Percentiles rank a stretch among this genome's conserved stretches.
Evolutionary conservation across 1,139 yeast species (phyloP).

Genomic region (Tardiomyces blankii): DNA sequence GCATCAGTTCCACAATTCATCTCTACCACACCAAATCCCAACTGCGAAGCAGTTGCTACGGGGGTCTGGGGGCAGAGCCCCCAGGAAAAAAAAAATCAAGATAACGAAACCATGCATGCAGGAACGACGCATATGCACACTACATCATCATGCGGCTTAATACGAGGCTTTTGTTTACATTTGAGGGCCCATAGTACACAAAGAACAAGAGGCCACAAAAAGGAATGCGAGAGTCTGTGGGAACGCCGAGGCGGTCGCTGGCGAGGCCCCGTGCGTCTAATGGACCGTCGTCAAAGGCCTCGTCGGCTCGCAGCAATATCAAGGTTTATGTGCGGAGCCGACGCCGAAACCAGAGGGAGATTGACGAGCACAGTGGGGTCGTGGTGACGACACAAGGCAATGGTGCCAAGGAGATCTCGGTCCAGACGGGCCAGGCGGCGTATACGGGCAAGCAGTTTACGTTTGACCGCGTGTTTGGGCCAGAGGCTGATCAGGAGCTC

Average conservation of each 20-base stretch:
- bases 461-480: conserved; percentile 75
- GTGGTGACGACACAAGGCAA: conserved; percentile 32
- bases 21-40: no score
- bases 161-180: no score
- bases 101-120: no score
- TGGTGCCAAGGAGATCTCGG: conserved; percentile 17
- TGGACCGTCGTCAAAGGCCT: neutral
- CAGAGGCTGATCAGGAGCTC: conserved; percentile 48
- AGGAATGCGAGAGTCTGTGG: neutral
- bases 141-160: no score
- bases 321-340: conserved; percentile 75
- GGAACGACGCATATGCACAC: no score
- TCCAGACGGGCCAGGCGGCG: conserved; percentile 22
- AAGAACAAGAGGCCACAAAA: no score
- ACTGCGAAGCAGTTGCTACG: no score
- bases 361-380: conserved; percentile 51
- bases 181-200: no score
- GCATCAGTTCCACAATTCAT: no score
- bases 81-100: no score
- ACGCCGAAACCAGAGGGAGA: conserved; percentile 54
- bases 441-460: conserved; percentile 43
- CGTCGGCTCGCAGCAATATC: conserved; percentile 27
- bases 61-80: no score
- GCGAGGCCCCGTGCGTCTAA: neutral
- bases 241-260: neutral